These are phyloP conservation scores for Gentiana macrophylla DNA, from an alignment of 257 asterid genomes.

Conservation along the genomic window DNA sequence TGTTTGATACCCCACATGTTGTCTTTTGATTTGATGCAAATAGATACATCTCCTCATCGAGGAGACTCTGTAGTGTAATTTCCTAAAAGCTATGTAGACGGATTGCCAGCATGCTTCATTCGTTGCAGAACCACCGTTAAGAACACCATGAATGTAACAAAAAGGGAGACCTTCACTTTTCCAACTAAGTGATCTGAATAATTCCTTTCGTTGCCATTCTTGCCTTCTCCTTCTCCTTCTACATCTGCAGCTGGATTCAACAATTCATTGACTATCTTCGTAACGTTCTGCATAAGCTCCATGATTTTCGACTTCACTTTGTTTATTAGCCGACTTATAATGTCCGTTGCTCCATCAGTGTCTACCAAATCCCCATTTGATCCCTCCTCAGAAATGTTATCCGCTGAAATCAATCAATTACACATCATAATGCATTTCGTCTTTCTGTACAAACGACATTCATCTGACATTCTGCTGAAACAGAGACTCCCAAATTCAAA, in stretches of 20 bases:
- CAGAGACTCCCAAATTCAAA: too few relatives aligned
- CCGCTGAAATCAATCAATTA: constrained; percentile 14
- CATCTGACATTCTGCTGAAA: too few relatives aligned
- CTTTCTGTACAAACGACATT: too few relatives aligned
- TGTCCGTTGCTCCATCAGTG: constrained; percentile 17
- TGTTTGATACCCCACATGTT: too few relatives aligned
- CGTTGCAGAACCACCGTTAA: constrained; percentile 41
- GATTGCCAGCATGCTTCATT: constrained; percentile 35
- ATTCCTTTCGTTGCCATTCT: constrained; percentile 6
- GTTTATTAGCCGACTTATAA: constrained; percentile 32
- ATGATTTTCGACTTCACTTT: constrained; percentile 31
- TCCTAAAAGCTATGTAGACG: constrained; percentile 23
- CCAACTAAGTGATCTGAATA: constrained; percentile 21
- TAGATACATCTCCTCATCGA: too few relatives aligned
- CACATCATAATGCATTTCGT: too few relatives aligned
- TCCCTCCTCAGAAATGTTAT: constrained; percentile 10
- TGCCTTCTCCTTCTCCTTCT: constrained; percentile 1
- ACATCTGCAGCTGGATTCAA: constrained; percentile 9
- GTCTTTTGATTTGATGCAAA: too few relatives aligned
- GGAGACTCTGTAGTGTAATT: too few relatives aligned
- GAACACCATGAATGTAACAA: constrained; percentile 48
- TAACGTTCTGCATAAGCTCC: constrained; percentile 35
- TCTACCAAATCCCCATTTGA: constrained; percentile 15
- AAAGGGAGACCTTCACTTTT: constrained; percentile 41
- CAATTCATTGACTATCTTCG: constrained; percentile 26